Conservation (phyloP, 2,329 filamentous ascomycete species). For the Pestalotiopsis sp. region DNA sequence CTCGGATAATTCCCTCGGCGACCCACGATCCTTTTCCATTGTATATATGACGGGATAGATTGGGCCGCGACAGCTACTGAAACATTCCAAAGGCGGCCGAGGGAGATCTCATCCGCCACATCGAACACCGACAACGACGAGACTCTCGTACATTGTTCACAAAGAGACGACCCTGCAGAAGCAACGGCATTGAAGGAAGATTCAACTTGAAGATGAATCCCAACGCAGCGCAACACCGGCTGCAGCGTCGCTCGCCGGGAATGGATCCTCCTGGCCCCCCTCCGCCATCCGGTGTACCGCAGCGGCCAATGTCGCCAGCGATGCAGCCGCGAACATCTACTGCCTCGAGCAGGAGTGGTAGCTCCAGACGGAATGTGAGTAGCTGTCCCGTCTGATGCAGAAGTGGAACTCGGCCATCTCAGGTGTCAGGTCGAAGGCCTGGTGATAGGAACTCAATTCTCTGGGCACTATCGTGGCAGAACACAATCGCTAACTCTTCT, state of each 20-base stretch:
- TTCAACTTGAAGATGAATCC: conserved; percentile 45
- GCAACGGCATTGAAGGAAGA: background rate
- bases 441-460: background rate
- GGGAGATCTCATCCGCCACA: background rate
- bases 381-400: conserved; percentile 15
- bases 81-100: background rate
- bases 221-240: conserved; percentile 52
- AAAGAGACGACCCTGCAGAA: background rate
- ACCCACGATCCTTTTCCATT: background rate
- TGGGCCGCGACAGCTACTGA: conserved; percentile 3
- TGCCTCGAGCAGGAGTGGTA: conserved; percentile 64
- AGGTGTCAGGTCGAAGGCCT: background rate
- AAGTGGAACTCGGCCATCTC: background rate
- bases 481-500: background rate
- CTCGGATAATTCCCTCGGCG: background rate
- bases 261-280: conserved; percentile 55
- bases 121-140: conserved; percentile 17
- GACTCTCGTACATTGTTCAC: conserved; percentile 20
- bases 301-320: conserved; percentile 63
- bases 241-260: conserved; percentile 66
- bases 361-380: conserved; percentile 63
- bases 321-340: conserved; percentile 67
- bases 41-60: conserved; percentile 8
- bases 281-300: conserved; percentile 53
- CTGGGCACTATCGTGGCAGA: background rate